Evolutionary conservation across 176 grass and related monocot species (phyloP), one percentile per base, ranked within the genome.

Genomic region (Aegilops umbellulata): DNA sequence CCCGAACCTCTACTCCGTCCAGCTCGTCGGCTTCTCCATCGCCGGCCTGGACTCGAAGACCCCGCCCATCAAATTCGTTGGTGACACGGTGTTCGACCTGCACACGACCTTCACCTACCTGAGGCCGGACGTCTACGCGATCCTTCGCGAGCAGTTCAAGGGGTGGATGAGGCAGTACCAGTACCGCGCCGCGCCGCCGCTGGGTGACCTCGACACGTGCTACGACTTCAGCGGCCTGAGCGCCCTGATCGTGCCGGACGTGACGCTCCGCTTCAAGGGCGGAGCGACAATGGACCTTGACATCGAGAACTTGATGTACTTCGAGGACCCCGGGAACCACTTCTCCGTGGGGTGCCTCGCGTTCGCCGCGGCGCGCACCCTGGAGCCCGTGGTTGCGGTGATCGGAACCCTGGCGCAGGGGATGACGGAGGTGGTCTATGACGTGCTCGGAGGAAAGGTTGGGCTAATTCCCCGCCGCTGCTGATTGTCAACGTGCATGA

Each of bases 301-400:
- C 25, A 57, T 68, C 24, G 19, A 23, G 0, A n/a, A 77, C 14
- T 77, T 82, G 24, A 60, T 83, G 72, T 83, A 69, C 47, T 88
- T 83, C 62, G 0, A 49, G 6, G 61, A 82, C 11, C 62, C 16
- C 7, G 2, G 1, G 0, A 47, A 60, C 63, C 0, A 8, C 34
- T 83, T 88, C 80, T 83, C 86, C 7, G 10, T 88, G 46, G 86
- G 32, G 0, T 87, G 86, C 71, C 86, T 83, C 13, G 86, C 86
- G 8, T 88, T 88, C 35, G 72, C 32, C 0, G 31, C 62, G 15
- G 2, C 2, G 32, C 75, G 61, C 31, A 0, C 14, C 7, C 1
- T 10, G 7, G 19, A 1, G 2, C 11, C 22, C 0, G 17, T 0
- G 0, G 70, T 13, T 8, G 19, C 80, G 5, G 63, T 78, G 20